Evolutionary conservation across 495 filamentous ascomycete genomes (phyloP).

Genomic region (Xylaria curta): DNA sequence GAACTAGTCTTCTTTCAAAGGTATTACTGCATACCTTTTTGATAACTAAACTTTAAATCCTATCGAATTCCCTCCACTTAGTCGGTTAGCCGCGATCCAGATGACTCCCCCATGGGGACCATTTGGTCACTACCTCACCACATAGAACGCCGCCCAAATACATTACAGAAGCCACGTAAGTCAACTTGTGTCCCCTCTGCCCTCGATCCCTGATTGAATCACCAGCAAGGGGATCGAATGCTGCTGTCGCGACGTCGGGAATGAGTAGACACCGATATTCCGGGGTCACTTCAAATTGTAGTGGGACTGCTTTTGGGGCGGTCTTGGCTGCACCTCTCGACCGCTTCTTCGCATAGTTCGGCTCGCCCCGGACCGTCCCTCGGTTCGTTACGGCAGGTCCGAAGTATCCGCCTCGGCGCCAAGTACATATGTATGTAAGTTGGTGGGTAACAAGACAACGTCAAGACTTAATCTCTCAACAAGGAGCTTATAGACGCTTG

Average conservation of each 20-base stretch:
- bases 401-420: too few relatives aligned
- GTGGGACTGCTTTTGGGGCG: not conserved
- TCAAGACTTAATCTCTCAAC: not conserved
- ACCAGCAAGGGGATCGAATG: not conserved
- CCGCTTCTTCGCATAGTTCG: conserved; percentile 1
- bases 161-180: too few relatives aligned
- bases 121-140: too few relatives aligned
- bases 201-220: not conserved
- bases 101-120: too few relatives aligned
- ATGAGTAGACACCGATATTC: not conserved
- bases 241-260: not conserved
- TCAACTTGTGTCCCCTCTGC: not conserved
- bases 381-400: too few relatives aligned
- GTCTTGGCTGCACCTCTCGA: not conserved
- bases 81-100: not conserved
- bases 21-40: not conserved
- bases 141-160: too few relatives aligned
- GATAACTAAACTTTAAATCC: not conserved
- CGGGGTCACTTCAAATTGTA: not conserved
- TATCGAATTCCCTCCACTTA: not conserved
- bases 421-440: too few relatives aligned
- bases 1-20: not conserved
- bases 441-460: not conserved
- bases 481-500: not conserved
- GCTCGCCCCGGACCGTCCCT: not conserved